These are phyloP conservation scores for Plantago elongata DNA, from an alignment of 257 asterid genomes.

Conservation along the genomic window DNA sequence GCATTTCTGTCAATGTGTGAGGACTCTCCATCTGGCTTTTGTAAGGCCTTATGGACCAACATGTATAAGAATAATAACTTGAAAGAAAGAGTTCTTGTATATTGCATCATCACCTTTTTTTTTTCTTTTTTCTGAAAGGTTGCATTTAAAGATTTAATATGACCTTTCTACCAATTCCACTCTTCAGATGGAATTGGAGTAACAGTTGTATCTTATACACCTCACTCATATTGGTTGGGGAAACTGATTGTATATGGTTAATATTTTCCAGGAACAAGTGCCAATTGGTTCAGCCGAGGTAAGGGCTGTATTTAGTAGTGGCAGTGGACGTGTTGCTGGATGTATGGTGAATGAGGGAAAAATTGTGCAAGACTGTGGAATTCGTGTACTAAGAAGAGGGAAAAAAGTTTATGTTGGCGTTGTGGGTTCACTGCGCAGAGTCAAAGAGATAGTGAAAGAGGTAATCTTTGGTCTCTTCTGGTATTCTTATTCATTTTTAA, in stretches of 20 bases:
- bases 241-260: slow-evolving; percentile 6
- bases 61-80: not conserved
- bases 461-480: slow-evolving; percentile 27
- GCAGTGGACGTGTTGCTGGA: slow-evolving; percentile 98
- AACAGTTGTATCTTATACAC: not conserved
- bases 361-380: slow-evolving; percentile 75
- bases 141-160: slow-evolving; percentile 9
- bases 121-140: slow-evolving; percentile 12
- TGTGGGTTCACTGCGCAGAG: slow-evolving; percentile 75
- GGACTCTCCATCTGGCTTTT: too few species aligned
- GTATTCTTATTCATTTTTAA: slow-evolving; percentile 8
- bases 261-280: slow-evolving; percentile 61
- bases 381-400: slow-evolving; percentile 73
- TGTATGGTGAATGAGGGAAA: slow-evolving; percentile 95
- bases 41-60: too few species aligned
- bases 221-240: not conserved
- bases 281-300: slow-evolving; percentile 88
- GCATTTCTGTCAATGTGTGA: not conserved
- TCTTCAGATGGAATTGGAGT: not conserved
- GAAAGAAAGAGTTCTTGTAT: not conserved
- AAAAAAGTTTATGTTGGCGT: slow-evolving; percentile 71
- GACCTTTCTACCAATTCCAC: not conserved
- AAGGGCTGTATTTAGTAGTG: slow-evolving; percentile 92
- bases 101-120: not conserved
- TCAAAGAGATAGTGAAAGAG: slow-evolving; percentile 95